Conservation (phyloP, 805 yeast species). For the Schizosaccharomyces japonicus region DNA sequence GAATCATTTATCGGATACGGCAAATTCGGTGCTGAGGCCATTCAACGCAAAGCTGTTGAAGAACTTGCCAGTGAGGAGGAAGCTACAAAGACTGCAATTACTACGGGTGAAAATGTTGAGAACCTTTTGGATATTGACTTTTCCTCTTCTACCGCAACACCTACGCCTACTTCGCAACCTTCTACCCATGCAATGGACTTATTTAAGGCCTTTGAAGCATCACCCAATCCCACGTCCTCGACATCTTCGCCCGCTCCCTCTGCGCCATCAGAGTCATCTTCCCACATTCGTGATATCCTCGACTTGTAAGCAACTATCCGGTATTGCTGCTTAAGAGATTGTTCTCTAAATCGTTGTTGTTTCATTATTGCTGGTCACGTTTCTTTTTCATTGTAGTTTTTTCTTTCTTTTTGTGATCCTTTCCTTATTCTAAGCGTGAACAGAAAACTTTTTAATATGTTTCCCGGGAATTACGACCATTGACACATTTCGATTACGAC, state of each 20-base stretch:
- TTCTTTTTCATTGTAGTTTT: too few relatives aligned
- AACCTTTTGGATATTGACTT: conserved; percentile 70
- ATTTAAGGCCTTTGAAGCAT: background rate
- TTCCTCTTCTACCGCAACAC: background rate
- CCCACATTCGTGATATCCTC: too few relatives aligned
- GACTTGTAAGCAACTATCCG: too few relatives aligned
- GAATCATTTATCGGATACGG: conserved; percentile 19
- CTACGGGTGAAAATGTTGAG: conserved; percentile 31
- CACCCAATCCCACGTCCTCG: background rate
- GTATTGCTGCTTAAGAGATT: too few relatives aligned
- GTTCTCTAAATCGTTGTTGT: too few relatives aligned
- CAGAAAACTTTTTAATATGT: background rate
- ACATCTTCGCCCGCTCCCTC: background rate
- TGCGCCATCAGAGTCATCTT: too few relatives aligned
- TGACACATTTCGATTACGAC: background rate
- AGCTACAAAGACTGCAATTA: conserved; percentile 12
- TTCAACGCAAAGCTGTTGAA: conserved; percentile 31
- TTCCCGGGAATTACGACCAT: background rate
- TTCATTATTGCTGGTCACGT: too few relatives aligned
- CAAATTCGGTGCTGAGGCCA: conserved; percentile 19
- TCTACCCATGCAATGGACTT: background rate
- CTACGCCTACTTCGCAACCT: background rate
- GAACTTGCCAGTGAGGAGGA: conserved; percentile 66
- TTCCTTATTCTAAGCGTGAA: background rate
- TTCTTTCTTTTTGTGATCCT: too few relatives aligned